Percentiles rank a stretch among this genome's conserved stretches.
Evolutionary conservation across 305 asterid species (phyloP).

Genomic region (Solanum chacoense): DNA sequence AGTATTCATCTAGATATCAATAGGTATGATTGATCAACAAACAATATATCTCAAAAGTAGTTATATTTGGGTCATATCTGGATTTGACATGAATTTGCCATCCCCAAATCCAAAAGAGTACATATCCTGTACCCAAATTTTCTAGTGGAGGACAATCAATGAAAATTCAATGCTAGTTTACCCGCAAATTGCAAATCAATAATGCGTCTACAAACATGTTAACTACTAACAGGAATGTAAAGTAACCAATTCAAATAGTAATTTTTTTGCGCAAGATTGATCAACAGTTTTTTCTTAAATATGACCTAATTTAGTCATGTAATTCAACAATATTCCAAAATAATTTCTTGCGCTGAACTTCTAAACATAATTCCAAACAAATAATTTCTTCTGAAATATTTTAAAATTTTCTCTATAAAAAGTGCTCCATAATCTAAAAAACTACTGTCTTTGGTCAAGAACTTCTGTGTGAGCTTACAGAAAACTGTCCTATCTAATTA

Average conservation of each 20-base stretch:
- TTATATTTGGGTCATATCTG: not conserved
- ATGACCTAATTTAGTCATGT: not conserved
- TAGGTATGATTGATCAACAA: not conserved
- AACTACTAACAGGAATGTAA: not conserved
- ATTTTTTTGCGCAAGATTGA: not conserved
- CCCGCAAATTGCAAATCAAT: not conserved
- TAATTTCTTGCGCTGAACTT: not conserved
- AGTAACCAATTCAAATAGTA: not conserved
- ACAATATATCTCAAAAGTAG: not conserved
- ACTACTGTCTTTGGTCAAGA: not conserved
- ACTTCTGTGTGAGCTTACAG: not conserved
- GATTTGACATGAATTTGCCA: not conserved
- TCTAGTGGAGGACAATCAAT: not conserved
- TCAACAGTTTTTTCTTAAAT: not conserved
- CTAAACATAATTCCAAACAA: not conserved
- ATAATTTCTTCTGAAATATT: not conserved
- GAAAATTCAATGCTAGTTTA: not conserved
- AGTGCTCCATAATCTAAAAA: not conserved
- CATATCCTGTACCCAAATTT: not conserved
- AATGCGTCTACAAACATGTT: not conserved
- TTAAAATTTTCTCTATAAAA: not conserved
- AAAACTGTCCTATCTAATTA: not conserved
- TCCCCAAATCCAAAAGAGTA: not conserved
- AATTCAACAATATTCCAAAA: not conserved
- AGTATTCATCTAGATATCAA: not conserved